phyloP scores from a whole-genome alignment of 2,329 filamentous ascomycete species.

The Paraconiothyrium brasiliense region DNA sequence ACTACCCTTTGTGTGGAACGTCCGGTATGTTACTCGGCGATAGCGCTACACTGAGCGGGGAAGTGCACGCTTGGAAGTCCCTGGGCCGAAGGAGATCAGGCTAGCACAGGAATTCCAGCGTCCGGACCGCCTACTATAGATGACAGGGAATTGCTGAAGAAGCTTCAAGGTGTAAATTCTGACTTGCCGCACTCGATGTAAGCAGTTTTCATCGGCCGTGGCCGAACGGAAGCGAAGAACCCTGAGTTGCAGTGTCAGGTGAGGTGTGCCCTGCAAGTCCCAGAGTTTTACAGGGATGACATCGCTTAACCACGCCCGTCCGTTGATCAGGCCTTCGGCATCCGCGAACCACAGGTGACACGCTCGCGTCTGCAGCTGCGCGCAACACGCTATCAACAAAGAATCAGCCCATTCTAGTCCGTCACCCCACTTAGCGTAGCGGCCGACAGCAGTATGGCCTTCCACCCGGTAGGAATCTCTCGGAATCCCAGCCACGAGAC shows the following conservation, averaged over 20 bases:
- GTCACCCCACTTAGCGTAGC: slow-evolving; percentile 12
- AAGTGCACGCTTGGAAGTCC: neutral
- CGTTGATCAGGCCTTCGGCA: neutral
- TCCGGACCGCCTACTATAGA: too few species aligned
- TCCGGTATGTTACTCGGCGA: neutral
- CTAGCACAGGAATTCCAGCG: neutral
- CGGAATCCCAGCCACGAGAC: slow-evolving; percentile 19
- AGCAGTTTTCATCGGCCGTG: slow-evolving; percentile 15
- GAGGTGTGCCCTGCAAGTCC: slow-evolving; percentile 8
- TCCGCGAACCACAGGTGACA: slow-evolving; percentile 4
- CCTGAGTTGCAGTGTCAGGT: slow-evolving; percentile 12
- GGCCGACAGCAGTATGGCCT: slow-evolving; percentile 24
- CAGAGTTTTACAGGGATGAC: slow-evolving; percentile 10
- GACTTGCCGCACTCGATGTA: neutral
- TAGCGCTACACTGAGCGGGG: neutral
- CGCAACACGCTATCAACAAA: slow-evolving; percentile 11
- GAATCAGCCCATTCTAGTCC: slow-evolving; percentile 27
- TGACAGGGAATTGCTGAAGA: neutral
- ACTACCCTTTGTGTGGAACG: neutral
- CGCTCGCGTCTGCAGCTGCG: slow-evolving; percentile 11
- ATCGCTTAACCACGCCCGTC: slow-evolving; percentile 9
- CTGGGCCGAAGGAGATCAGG: neutral
- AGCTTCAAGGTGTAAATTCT: neutral
- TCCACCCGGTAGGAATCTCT: slow-evolving; percentile 33
- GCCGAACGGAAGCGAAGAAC: slow-evolving; percentile 5